Percentiles rank a stretch among this genome's conserved stretches.
Evolutionary conservation across 2,329 filamentous ascomycete species (phyloP).

Genomic region (Fusarium ramigenum): DNA sequence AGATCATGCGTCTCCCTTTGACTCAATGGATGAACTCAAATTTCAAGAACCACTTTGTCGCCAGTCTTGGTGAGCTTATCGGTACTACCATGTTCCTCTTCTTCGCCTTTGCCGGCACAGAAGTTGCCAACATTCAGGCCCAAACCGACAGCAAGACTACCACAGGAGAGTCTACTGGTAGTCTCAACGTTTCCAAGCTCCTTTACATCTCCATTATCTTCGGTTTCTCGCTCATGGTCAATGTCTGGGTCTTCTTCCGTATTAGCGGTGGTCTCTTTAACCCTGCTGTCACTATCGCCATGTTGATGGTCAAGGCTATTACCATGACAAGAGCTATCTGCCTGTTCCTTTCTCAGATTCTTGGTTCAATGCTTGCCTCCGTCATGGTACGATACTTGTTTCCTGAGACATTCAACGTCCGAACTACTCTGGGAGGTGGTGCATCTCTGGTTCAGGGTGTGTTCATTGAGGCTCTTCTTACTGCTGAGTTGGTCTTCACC

Average conservation of each 20-base stretch:
- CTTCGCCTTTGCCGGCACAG: conserved; percentile 54
- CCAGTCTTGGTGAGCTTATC: conserved; percentile 51
- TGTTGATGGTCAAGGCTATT: conserved; percentile 61
- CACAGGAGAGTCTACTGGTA: conserved; percentile 53
- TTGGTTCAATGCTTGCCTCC: conserved; percentile 56
- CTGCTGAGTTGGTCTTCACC: conserved; percentile 58
- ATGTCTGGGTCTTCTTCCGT: conserved; percentile 59
- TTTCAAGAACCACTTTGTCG: conserved; percentile 56
- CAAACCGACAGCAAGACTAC: conserved; percentile 50
- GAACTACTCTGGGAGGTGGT: conserved; percentile 52
- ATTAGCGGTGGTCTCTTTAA: conserved; percentile 54
- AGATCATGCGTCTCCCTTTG: conserved; percentile 56
- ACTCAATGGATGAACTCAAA: conserved; percentile 58
- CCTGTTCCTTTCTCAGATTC: conserved; percentile 61
- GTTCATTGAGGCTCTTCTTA: conserved; percentile 60
- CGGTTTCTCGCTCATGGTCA: conserved; percentile 56
- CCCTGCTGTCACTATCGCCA: conserved; percentile 58
- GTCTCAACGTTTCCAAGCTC: conserved; percentile 55
- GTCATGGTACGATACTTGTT: conserved; percentile 55
- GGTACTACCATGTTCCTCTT: conserved; percentile 56
- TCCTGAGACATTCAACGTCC: conserved; percentile 54
- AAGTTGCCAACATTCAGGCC: conserved; percentile 52
- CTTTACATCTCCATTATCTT: conserved; percentile 55
- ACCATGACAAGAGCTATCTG: conserved; percentile 55
- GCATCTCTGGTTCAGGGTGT: conserved; percentile 56